Evolutionary conservation across 2,329 filamentous ascomycete species (phyloP), one percentile per base, ranked within the genome.

Genomic region (Neonectria hederae): DNA sequence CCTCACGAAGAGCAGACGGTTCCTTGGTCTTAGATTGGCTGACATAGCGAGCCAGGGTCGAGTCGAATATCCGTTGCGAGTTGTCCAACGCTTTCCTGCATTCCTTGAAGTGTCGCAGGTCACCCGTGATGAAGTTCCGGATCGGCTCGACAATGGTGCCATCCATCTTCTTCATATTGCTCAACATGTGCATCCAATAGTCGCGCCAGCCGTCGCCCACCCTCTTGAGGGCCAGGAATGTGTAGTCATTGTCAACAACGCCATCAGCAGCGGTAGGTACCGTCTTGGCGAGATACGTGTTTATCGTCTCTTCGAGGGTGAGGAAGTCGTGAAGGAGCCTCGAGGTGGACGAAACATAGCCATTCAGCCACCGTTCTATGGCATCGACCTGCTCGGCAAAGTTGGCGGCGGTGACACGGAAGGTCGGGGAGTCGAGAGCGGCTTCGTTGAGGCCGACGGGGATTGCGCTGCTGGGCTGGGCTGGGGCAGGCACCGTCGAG

Each of bases 211-310:
- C 92, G 69, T 99, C 95, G 19, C 90, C 91, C 75, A 94, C 92
- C 61, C 92, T 87, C 78, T 92, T 92, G 78, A 98, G 87, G 17
- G 94, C 94, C 65, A 97, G 84, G 52, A 97, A 84, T 0, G 94
- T 96, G 78, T 98, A 98, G 80, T 99, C 96, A 80, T 97, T 94
- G 76, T 99, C 96, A 75, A 99, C 85, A 57, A 95, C 87, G 58
- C 92, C 91, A 78, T 97, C 94, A 64, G 92, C 93, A 60, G 94
- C 84, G 59, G 89, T 87, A 26, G 93, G 92, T n/a, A 90, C 86
- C 30, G 92, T 90, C 69, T 92, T 90, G 65, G 88, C 83, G 19
- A 97, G 83, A 76, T 96, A 96, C 59, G 83, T 84, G 77, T 92
- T 92, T 73, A 97, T 89, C 10, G 91, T 87, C 60, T 90, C 88